Evolutionary conservation across 805 yeast genomes (phyloP).

Genomic region (Pichia manshurica): DNA sequence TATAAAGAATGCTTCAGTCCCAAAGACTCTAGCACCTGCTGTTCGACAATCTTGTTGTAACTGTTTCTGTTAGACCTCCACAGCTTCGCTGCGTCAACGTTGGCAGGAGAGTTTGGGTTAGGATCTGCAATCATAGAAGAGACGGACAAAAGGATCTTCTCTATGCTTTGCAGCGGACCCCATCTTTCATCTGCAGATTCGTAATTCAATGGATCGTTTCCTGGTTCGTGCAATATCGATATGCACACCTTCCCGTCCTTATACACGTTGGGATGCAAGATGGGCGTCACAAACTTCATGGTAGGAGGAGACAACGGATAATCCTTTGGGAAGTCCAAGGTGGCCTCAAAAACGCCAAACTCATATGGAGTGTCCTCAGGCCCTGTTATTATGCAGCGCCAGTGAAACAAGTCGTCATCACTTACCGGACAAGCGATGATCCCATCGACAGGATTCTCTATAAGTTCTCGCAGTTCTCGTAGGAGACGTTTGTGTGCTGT

Average conservation of each 20-base stretch:
- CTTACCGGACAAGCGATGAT: conserved; percentile 90
- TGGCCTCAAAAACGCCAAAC: conserved; percentile 49
- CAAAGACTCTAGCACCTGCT: conserved; percentile 41
- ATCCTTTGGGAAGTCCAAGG: conserved; percentile 38
- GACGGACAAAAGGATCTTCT: conserved; percentile 86
- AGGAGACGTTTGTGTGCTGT: conserved; percentile 78
- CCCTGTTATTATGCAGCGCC: conserved; percentile 52
- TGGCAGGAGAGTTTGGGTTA: conserved; percentile 93
- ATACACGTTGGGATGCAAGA: conserved; percentile 90
- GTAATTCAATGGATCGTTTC: conserved; percentile 94
- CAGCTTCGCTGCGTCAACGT: conserved; percentile 70
- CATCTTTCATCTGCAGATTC: conserved; percentile 95
- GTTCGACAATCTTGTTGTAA: conserved; percentile 59
- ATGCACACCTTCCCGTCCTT: conserved; percentile 95
- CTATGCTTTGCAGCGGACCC: conserved; percentile 98
- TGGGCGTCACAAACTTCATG: conserved; percentile 65
- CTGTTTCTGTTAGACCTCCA: conserved; percentile 82
- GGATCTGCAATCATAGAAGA: conserved; percentile 97
- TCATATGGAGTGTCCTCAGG: conserved; percentile 52
- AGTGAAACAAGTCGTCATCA: conserved; percentile 41
- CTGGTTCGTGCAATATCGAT: conserved; percentile 91
- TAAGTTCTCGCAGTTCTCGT: conserved; percentile 83
- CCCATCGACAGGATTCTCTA: conserved; percentile 89
- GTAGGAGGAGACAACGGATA: conserved; percentile 62
- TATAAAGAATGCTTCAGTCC: background rate